Percentiles rank a stretch among this genome's conserved stretches.
Evolutionary conservation across 441 rosid genomes (phyloP).

Genomic region (Populus tomentosa): DNA sequence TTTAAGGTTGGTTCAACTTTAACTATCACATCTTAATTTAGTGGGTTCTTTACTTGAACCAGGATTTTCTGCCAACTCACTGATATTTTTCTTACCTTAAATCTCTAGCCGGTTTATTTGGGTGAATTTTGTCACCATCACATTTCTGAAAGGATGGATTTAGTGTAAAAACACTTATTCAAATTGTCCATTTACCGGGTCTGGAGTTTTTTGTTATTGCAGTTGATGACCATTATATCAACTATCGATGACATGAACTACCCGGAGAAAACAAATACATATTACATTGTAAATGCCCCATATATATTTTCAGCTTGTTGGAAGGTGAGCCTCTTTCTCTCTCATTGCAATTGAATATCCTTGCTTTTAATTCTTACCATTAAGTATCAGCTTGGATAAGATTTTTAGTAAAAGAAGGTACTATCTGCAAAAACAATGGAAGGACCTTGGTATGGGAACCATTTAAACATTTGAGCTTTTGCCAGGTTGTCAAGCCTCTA

Average conservation of each 20-base stretch:
- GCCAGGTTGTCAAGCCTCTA: constrained; percentile 88
- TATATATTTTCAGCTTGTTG: constrained; percentile 94
- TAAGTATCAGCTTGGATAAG: neutral
- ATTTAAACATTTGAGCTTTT: constrained; percentile 5
- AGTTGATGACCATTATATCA: constrained; percentile 78
- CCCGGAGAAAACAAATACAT: constrained; percentile 88
- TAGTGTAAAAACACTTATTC: neutral
- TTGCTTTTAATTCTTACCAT: neutral
- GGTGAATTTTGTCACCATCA: neutral
- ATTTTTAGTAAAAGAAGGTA: neutral
- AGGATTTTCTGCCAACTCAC: neutral
- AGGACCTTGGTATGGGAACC: neutral
- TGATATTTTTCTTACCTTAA: neutral
- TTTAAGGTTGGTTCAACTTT: neutral
- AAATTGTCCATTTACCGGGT: constrained; percentile 1
- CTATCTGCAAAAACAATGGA: too few species aligned
- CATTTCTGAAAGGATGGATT: neutral
- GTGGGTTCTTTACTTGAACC: neutral
- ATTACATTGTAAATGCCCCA: constrained; percentile 84
- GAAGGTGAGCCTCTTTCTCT: constrained; percentile 48
- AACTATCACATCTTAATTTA: neutral
- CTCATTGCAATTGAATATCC: constrained; percentile 1
- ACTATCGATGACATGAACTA: constrained; percentile 90
- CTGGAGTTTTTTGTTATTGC: constrained; percentile 27
- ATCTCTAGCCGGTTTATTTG: neutral